Conservation (phyloP, 768 basidiomycete species). For the Lyophyllum atratum region DNA sequence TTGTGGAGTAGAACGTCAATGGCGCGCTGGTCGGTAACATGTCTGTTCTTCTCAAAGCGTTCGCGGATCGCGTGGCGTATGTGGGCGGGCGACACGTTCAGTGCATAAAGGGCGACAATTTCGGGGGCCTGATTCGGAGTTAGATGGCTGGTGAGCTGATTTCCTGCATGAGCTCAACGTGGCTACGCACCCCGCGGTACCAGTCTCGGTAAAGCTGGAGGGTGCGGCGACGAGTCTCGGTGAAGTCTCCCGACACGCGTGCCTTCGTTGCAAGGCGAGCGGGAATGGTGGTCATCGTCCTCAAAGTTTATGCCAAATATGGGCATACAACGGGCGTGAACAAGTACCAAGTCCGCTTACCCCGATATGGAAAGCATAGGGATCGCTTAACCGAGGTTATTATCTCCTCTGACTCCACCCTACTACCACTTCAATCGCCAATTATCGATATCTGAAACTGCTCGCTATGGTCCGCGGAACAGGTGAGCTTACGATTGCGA, state of each 20-base stretch:
- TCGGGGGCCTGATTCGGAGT: conserved; percentile 75
- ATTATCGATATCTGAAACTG: conserved; percentile 9
- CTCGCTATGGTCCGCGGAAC: conserved; percentile 50
- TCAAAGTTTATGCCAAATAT: conserved; percentile 11
- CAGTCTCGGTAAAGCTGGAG: conserved; percentile 88
- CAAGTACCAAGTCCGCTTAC: conserved; percentile 18
- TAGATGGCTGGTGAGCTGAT: conserved; percentile 6
- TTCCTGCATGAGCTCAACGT: background rate
- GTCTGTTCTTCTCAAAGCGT: conserved; percentile 83
- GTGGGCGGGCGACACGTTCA: conserved; percentile 75
- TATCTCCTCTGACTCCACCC: conserved; percentile 13
- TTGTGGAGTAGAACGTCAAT: conserved; percentile 89
- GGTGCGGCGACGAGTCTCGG: conserved; percentile 68
- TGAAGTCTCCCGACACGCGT: conserved; percentile 51
- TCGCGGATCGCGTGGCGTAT: conserved; percentile 83
- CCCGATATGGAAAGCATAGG: conserved; percentile 14
- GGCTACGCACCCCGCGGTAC: conserved; percentile 80
- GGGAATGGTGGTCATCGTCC: conserved; percentile 75
- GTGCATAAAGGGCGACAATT: conserved; percentile 77
- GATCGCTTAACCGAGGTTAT: background rate
- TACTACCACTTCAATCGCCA: conserved; percentile 6
- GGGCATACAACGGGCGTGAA: conserved; percentile 9
- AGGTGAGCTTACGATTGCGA: conserved; percentile 31
- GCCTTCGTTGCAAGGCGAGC: conserved; percentile 79
- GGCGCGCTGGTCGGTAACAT: conserved; percentile 77